Conservation (phyloP, 768 basidiomycete genomes). For the Boletus rubescentipes region DNA sequence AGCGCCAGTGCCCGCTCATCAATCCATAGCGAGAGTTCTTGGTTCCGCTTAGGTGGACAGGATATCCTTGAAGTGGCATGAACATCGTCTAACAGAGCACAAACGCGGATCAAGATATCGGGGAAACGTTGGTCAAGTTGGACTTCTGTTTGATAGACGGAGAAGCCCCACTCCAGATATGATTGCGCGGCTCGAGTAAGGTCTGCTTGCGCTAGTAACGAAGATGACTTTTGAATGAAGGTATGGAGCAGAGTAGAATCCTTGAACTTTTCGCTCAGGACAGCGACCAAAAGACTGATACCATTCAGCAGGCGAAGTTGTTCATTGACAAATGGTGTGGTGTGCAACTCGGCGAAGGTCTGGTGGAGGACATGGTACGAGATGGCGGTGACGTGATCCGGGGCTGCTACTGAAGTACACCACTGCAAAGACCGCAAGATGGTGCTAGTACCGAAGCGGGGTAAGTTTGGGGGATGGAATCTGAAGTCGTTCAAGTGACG, state of each 20-base stretch:
- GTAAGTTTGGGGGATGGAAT: constrained; percentile 65
- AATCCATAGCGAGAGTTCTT: constrained; percentile 60
- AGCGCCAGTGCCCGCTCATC: constrained; percentile 52
- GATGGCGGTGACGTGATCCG: constrained; percentile 50
- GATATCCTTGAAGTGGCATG: constrained; percentile 32
- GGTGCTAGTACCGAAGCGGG: constrained; percentile 48
- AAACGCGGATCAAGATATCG: constrained; percentile 68
- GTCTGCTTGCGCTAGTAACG: constrained; percentile 66
- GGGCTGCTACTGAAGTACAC: constrained; percentile 46
- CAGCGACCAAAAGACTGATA: constrained; percentile 71
- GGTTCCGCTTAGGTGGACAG: constrained; percentile 36
- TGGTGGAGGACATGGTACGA: constrained; percentile 78
- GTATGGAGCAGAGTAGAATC: constrained; percentile 63
- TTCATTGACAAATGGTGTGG: constrained; percentile 76
- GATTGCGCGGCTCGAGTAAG: constrained; percentile 69
- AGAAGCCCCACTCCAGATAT: constrained; percentile 76
- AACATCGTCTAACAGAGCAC: constrained; percentile 58
- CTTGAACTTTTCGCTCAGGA: constrained; percentile 52
- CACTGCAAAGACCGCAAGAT: constrained; percentile 60
- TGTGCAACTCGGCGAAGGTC: constrained; percentile 65
- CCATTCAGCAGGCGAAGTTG: constrained; percentile 74
- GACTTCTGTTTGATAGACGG: constrained; percentile 41
- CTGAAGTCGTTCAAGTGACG: constrained; percentile 48
- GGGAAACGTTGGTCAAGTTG: constrained; percentile 54
- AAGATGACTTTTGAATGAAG: constrained; percentile 64